Evolutionary conservation across 225 moss, liverwort and hornwort species (phyloP), one percentile per base, ranked within the genome.

Genomic region (Marchantia paleacea): DNA sequence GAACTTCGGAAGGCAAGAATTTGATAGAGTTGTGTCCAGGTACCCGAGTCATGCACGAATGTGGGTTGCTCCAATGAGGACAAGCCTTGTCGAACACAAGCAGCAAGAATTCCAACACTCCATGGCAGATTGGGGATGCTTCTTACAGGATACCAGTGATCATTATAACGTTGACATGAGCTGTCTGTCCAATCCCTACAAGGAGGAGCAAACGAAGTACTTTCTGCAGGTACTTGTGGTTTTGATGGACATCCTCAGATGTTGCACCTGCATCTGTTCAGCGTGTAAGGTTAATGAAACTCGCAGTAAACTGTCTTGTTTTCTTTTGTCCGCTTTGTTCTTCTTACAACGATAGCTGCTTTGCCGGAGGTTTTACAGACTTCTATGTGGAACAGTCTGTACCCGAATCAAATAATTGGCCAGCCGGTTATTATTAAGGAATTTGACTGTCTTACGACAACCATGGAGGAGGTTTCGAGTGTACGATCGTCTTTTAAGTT

Each of bases 21-120:
- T 22, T 65, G 10, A 49, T 9, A 51, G 50, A 51, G n/a, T 7
- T 78, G 31, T 26, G 11, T 52, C 49, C 84, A 96, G 96, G 96
- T 96, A 94, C 83, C 96, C 94, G 47, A 96, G 96, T 77, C 96
- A 96, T 83, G 96, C 96, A 79, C 90, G 96, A 78, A 96, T 96
- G 96, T 94, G 94, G 91, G 77, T 96, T 79, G 96, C 96, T 51
- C 96, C 96, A 52, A 90, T 94, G 94, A 89, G 86, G 86, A 86
- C 96, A 39, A 87, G 82, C 25, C 69, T 92, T 25, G 91, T 91
- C 54, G 94, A 96, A 66, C 92, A 93, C 55, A 96, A 94, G 81
- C 86, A 91, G 60, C 92, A 96, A 80, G 96, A 96, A 79, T 94
- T 90, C 62, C 90, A 94, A 80, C 91, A 91, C 78, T 84, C 96